Percentiles rank a stretch among this genome's conserved stretches.
Evolutionary conservation across 192 early-diverging fungal species (phyloP).

Genomic region (Coemansia sp.): DNA sequence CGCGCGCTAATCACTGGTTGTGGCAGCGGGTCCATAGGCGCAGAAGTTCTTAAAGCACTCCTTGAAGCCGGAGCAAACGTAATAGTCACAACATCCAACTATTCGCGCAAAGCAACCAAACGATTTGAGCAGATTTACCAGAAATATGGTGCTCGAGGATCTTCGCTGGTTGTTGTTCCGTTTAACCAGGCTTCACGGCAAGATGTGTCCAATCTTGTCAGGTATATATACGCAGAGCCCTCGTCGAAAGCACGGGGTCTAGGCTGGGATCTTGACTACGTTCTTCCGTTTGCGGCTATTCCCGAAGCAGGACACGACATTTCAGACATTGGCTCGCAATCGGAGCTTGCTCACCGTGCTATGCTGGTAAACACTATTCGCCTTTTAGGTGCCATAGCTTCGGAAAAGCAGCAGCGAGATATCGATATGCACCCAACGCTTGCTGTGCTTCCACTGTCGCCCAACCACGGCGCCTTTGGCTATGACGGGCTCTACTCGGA

Average conservation of each 20-base stretch:
- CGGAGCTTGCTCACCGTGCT: slow-evolving; percentile 89
- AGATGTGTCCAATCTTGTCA: slow-evolving; percentile 76
- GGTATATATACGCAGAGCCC: slow-evolving; percentile 81
- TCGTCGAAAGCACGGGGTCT: slow-evolving; percentile 56
- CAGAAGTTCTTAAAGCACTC: slow-evolving; percentile 85
- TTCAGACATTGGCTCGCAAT: slow-evolving; percentile 78
- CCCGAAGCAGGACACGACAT: slow-evolving; percentile 85
- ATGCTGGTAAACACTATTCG: slow-evolving; percentile 94
- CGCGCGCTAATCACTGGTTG: slow-evolving; percentile 85
- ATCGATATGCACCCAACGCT: slow-evolving; percentile 85
- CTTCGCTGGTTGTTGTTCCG: slow-evolving; percentile 82
- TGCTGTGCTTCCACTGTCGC: slow-evolving; percentile 87
- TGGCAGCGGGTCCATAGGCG: slow-evolving; percentile 88
- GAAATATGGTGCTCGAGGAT: slow-evolving; percentile 82
- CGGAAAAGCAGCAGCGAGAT: slow-evolving; percentile 72
- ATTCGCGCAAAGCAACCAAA: slow-evolving; percentile 66
- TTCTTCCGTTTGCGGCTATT: slow-evolving; percentile 95
- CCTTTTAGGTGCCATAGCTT: slow-evolving; percentile 81
- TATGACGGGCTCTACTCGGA: slow-evolving; percentile 90
- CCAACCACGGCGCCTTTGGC: slow-evolving; percentile 96
- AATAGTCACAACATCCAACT: slow-evolving; percentile 89
- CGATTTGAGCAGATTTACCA: slow-evolving; percentile 85
- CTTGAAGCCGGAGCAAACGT: slow-evolving; percentile 85
- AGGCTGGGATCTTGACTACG: slow-evolving; percentile 91
- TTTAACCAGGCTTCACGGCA: slow-evolving; percentile 91